Base-by-base conservation (phyloP, 768 basidiomycete species). In the Psilocybe sp. region DNA sequence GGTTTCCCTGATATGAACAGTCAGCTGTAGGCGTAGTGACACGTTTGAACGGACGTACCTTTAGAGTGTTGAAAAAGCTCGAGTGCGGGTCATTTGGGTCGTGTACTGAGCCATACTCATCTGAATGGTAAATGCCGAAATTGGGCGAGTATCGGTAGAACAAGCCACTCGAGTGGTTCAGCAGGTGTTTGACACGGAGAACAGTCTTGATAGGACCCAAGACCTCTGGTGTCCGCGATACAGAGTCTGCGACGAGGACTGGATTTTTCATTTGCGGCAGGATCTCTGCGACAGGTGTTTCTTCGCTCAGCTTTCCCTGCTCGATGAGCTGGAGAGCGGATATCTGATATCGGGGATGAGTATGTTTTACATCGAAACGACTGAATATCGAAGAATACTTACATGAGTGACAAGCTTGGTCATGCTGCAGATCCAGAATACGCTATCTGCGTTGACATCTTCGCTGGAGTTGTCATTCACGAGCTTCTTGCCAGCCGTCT, bases 101-200 rank as follows among this genome's bases (percentile, higher is more conserved):
- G 38, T 61, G 58, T 8, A 51, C 47, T 15, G 46, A 35, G 8
- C 49, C 51, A 45, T 60, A 63, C 33, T 49, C 35, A 14, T 40
- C 16, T 5, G 49, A 16, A 19, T 51, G 42, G 2, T 47, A 12
- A 12, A 44, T 46, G 3, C 44, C 37, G 8, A 31, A 37, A 15
- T 35, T 33, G 14, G 39, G 33, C 28, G 33, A 38, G 4, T 38
- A 35, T 2, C 43, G 40, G 37, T 68, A 68, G 43, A 53, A 57
- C 18, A 65, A 39, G 1, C 67, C 65, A 28, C 65, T 65, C 8
- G 64, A 52, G 40, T 61, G 60, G 42, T 62, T 65, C 12, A 68
- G 52, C 4, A 68, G 50, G 40, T 66, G 63, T 14, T 52, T 49
- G 11, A 68, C 35, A 0, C 55, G 55, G 13, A 65, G 54, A 3